These are phyloP conservation scores for Pelargonium citronellum DNA, from an alignment of 441 rosid genomes.

Conservation along the genomic window DNA sequence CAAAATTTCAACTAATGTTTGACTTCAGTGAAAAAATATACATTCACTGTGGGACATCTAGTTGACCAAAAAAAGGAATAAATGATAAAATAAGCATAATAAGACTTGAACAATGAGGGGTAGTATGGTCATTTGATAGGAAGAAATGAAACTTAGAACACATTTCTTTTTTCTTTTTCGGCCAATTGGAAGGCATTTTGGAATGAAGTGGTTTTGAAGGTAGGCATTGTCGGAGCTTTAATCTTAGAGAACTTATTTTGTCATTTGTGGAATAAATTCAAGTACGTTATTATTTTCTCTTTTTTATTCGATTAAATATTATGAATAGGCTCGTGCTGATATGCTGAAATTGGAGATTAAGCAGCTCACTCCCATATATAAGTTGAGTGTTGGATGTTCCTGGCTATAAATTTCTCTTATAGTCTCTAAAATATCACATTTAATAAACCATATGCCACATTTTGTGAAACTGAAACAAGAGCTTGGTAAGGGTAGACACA, in stretches of 20 bases:
- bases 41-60: background rate
- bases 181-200: slow-evolving; percentile 23
- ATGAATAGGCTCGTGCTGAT: background rate
- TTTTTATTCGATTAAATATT: background rate
- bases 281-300: too few relatives aligned
- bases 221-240: slow-evolving; percentile 17
- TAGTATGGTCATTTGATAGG: background rate
- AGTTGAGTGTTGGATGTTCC: too few relatives aligned
- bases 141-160: slow-evolving; percentile 1
- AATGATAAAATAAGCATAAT: background rate
- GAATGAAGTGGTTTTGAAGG: slow-evolving; percentile 29
- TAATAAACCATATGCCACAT: too few relatives aligned
- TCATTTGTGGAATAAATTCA: too few relatives aligned
- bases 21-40: too few relatives aligned
- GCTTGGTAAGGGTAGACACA: too few relatives aligned
- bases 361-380: background rate
- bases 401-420: too few relatives aligned
- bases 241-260: background rate
- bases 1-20: too few relatives aligned
- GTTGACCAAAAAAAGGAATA: too few relatives aligned
- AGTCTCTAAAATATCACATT: too few relatives aligned
- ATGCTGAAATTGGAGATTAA: background rate
- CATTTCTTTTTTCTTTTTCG: background rate
- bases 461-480: too few relatives aligned
- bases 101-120: background rate